Conservation (phyloP, 768 basidiomycete species). For the Neoboletus subvelutipes region DNA sequence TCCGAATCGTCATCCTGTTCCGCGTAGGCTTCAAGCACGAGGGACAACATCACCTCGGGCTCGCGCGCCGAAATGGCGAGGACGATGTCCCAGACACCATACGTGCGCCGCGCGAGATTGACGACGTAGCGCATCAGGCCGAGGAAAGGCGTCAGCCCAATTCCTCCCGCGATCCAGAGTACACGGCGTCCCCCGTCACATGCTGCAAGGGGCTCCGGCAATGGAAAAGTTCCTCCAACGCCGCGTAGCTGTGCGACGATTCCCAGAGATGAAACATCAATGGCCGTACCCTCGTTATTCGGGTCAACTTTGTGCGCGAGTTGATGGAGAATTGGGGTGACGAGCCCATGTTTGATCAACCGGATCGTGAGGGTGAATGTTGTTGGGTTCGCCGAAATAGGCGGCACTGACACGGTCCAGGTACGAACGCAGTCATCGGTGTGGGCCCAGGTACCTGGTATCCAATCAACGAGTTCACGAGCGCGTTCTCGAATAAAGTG, state of each 20-base stretch:
- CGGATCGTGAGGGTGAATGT: conserved; percentile 53
- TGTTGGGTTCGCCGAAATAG: conserved; percentile 9
- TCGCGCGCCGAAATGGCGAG: conserved; percentile 54
- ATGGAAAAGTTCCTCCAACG: conserved; percentile 48
- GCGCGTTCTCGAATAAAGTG: conserved; percentile 45
- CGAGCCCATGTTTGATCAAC: conserved; percentile 48
- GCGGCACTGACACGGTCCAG: conserved; percentile 53
- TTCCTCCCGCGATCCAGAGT: conserved; percentile 64
- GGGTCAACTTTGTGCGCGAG: conserved; percentile 32
- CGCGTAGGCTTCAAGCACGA: conserved; percentile 36
- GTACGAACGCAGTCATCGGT: conserved; percentile 66
- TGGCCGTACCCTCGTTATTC: background rate
- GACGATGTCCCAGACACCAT: conserved; percentile 41
- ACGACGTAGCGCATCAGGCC: conserved; percentile 41
- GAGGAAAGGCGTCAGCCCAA: conserved; percentile 65
- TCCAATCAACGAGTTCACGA: conserved; percentile 52
- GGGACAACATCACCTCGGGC: conserved; percentile 47
- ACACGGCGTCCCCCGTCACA: conserved; percentile 33
- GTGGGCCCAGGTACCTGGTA: conserved; percentile 39
- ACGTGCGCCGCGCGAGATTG: conserved; percentile 12
- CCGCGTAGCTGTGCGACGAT: conserved; percentile 50
- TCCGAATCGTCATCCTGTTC: background rate
- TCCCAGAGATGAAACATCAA: conserved; percentile 31
- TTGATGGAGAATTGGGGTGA: conserved; percentile 56
- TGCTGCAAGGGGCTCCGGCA: conserved; percentile 21